Base-by-base conservation (phyloP, 1,284 basidiomycete genomes). In the Volvariella surrecta region DNA sequence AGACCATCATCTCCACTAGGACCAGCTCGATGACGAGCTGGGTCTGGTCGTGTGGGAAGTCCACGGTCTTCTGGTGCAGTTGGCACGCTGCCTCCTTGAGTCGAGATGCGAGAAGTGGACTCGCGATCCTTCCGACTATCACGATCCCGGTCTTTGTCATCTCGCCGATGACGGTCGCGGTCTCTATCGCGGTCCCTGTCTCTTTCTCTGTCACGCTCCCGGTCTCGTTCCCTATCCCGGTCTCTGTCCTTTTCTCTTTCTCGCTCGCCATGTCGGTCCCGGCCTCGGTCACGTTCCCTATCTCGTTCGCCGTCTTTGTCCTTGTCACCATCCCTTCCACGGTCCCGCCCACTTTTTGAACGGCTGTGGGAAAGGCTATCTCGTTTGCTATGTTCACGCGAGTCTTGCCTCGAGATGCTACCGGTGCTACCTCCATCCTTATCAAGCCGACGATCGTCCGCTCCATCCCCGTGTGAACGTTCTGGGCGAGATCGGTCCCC, bases 401-500 rank as follows among this genome's bases (percentile, higher is more conserved):
- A 46, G n/a, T 79, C 74, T 49, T 58, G 51, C 3, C 59, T 59
- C n/a, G 7, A 6, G n/a, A 4, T 19, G 15, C 34, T 15, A 16
- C 34, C 8, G 34, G 6, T 19, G 18, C 34, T 35, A 8, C 34
- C n/a, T 39, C 48, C 52, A 6, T 65, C 64, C 35, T 69, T 68
- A 18, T 80, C 78, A 13, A 56, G 45, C 17, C 69, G 63, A 47
- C 71, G 70, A 17, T 79, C 77, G n/a, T 79, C 74, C n/a, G 56
- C 52, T 28, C 68, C 64, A 13, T 74, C 75, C 6, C 60, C 60
- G 44, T 61, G 56, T 16, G 63, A 69, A 40, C 73, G 69, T 46
- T 76, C 75, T 19, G 71, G 68, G 3, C 78, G 71, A 38, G 66
- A 56, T 34, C 80, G 76, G 28, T 75, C 79, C 18, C 73, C 79